A percentile compares a stretch with the other conserved stretches of the same genome.
Conservation (phyloP, 164 flowering plant genomes). For the Kalanchoe fedtschenkoi region DNA sequence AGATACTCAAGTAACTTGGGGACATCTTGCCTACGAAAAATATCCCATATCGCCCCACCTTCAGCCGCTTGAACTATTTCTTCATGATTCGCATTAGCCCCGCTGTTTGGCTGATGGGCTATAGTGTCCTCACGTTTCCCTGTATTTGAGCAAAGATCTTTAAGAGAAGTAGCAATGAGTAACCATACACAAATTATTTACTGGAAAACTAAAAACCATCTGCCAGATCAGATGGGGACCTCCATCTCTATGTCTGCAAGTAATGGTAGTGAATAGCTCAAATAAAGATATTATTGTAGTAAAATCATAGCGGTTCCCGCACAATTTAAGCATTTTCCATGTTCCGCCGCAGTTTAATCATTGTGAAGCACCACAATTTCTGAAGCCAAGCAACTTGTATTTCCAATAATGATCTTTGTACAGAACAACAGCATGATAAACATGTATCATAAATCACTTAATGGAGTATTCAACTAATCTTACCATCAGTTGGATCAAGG, state of each 20-base stretch:
- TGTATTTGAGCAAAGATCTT: background rate
- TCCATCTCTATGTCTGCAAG: background rate
- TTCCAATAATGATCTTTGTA: background rate
- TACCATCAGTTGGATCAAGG: too few relatives aligned
- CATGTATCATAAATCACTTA: too few relatives aligned
- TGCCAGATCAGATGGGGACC: too few relatives aligned
- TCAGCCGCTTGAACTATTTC: background rate
- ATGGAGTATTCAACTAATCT: too few relatives aligned
- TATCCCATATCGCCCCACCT: constrained; percentile 1
- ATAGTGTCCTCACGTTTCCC: background rate
- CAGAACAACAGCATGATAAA: background rate
- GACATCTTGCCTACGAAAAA: constrained; percentile 4
- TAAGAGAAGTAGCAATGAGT: too few relatives aligned
- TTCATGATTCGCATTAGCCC: background rate
- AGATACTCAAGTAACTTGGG: background rate
- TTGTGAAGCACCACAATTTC: background rate
- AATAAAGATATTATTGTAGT: background rate
- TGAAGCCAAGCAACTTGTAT: background rate
- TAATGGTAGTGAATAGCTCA: background rate
- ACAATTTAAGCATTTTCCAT: background rate
- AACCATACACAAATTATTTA: too few relatives aligned
- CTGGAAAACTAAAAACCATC: too few relatives aligned
- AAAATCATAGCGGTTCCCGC: background rate
- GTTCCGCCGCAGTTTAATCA: background rate
- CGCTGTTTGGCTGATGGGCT: background rate